Base-by-base conservation (phyloP, 768 basidiomycete species). In the Kwoniella sp. region DNA sequence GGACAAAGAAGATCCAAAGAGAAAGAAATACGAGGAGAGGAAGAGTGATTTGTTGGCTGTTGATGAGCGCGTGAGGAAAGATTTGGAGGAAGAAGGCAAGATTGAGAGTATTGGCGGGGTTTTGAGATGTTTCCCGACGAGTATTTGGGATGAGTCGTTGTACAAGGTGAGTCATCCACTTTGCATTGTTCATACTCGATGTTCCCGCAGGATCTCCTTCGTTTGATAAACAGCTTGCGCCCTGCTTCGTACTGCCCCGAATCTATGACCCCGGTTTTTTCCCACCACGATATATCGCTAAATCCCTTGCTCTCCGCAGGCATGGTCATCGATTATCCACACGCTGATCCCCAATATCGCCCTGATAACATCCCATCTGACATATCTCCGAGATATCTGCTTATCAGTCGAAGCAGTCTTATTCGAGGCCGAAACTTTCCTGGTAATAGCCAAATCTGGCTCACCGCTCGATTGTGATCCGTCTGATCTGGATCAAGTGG, bases 251-350 rank as follows among this genome's bases (percentile, higher is more conserved):
- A n/a, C n/a, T n/a, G n/a, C n/a, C n/a, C n/a, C n/a, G n/a, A n/a
- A n/a, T n/a, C n/a, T n/a, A n/a, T n/a, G n/a, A n/a, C n/a, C n/a
- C n/a, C n/a, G n/a, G n/a, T n/a, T n/a, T n/a, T n/a, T n/a, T n/a
- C n/a, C n/a, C n/a, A n/a, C n/a, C n/a, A n/a, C n/a, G n/a, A n/a
- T 54, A 2, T 7, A 54, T 54, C n/a, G 19, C 54, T 29, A n/a
- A 29, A 33, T 33, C 24, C 30, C 25, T 46, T 24, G 12, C 27
- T 2, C 40, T 9, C 19, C n/a, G 6, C 61, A 98, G 95, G 96
- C 96, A 21, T 98, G 96, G 96, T 98, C 96, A 21, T 88, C 88
- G 68, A 95, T 99, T 64, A 93, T 99, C 17, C 92, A 96, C 75
- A 92, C 92, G 17, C 84, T 99, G 70, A 95, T 97, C 61, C 96